A percentile compares a stretch with the other conserved stretches of the same genome.
Evolutionary conservation across 2,329 filamentous ascomycete genomes (phyloP).

Genomic region (Microcyclospora pomicola): DNA sequence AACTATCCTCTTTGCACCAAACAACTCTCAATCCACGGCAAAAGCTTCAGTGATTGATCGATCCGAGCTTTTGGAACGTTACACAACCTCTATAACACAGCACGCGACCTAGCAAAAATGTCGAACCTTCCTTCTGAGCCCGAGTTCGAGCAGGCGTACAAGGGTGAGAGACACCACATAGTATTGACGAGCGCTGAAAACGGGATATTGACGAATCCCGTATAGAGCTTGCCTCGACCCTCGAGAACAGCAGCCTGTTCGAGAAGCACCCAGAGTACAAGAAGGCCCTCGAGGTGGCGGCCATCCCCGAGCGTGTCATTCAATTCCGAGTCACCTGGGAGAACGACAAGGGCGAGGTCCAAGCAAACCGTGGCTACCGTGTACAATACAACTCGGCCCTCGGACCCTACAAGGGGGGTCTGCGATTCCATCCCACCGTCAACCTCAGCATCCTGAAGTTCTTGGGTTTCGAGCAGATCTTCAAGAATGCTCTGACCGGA

Average conservation of each 20-base stretch:
- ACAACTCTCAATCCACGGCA: too few relatives aligned
- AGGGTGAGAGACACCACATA: constrained; percentile 47
- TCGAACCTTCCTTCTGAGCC: constrained; percentile 78
- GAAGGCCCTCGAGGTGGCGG: constrained; percentile 73
- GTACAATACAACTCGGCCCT: constrained; percentile 98
- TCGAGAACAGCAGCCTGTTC: constrained; percentile 89
- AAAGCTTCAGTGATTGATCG: too few relatives aligned
- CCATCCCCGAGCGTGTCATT: constrained; percentile 87
- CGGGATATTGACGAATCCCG: not conserved
- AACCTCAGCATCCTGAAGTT: constrained; percentile 77
- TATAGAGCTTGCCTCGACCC: constrained; percentile 80
- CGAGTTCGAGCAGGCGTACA: constrained; percentile 98
- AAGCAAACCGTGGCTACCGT: constrained; percentile 89
- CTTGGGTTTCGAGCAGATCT: constrained; percentile 97
- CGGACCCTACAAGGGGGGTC: constrained; percentile 94
- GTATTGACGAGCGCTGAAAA: not conserved
- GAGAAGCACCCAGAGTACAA: constrained; percentile 88
- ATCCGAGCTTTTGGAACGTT: too few relatives aligned
- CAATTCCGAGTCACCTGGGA: constrained; percentile 98
- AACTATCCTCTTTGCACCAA: too few relatives aligned
- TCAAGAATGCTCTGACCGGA: constrained; percentile 98
- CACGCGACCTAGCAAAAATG: constrained; percentile 5
- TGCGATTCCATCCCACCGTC: constrained; percentile 85
- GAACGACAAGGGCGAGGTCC: constrained; percentile 74
- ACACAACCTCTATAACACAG: too few relatives aligned